Conservation (phyloP, 306 rosid species). For the Vigna reflexopilosa region DNA sequence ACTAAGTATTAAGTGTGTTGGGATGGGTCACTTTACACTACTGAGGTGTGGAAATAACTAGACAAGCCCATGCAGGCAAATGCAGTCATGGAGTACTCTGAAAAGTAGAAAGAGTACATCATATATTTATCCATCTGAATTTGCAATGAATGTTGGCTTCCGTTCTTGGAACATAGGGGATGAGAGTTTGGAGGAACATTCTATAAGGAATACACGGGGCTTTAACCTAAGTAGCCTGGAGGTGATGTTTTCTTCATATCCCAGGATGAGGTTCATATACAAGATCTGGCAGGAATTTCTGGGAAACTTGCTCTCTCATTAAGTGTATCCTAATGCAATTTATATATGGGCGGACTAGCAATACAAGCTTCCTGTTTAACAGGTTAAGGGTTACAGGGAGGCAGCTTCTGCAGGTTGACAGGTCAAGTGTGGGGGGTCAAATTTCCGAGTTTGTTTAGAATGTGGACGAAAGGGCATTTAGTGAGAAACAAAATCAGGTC, state of each 20-base stretch:
- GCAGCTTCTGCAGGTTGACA: neutral
- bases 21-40: too few relatives aligned
- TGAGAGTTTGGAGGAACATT: neutral
- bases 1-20: too few relatives aligned
- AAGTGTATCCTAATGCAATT: constrained; percentile 4
- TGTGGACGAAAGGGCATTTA: neutral
- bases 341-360: neutral
- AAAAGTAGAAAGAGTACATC: neutral
- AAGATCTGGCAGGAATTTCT: neutral
- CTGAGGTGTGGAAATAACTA: neutral
- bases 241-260: neutral
- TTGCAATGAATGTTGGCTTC: neutral
- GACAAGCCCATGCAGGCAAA: neutral
- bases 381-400: neutral
- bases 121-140: neutral
- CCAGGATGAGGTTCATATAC: neutral
- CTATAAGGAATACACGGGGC: neutral
- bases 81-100: neutral
- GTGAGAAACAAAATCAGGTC: neutral
- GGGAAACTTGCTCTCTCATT: neutral
- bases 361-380: neutral
- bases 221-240: neutral
- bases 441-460: neutral
- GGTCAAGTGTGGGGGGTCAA: neutral
- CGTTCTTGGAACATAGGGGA: neutral